Percentiles rank a stretch among this genome's conserved stretches.
Conservation (phyloP, 2,329 filamentous ascomycete genomes). For the Trichoderma atrobrunneum region DNA sequence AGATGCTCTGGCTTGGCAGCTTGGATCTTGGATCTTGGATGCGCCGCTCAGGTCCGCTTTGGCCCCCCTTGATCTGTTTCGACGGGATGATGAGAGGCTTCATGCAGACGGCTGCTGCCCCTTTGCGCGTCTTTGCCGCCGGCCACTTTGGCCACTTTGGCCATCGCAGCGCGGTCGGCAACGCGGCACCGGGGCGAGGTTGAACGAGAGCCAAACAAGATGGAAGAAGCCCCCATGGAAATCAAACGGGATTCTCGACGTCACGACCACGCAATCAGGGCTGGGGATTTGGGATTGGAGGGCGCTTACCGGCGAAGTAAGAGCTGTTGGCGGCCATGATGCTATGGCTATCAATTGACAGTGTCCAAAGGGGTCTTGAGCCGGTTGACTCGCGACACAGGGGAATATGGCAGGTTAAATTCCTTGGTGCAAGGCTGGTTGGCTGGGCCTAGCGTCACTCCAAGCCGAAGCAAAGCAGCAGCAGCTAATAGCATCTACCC, state of each 20-base stretch:
- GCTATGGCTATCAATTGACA: conserved; percentile 13
- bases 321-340: conserved; percentile 19
- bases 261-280: not conserved
- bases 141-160: not conserved
- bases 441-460: conserved; percentile 32
- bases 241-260: not conserved
- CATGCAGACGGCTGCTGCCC: not conserved
- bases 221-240: not conserved
- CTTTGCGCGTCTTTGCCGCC: conserved; percentile 9
- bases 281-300: not conserved
- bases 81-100: not conserved
- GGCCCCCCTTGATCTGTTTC: conserved; percentile 12
- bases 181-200: not conserved
- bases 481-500: not conserved
- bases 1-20: conserved; percentile 6
- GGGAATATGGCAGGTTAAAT: conserved; percentile 29
- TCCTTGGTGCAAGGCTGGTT: conserved; percentile 26
- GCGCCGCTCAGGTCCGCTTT: not conserved
- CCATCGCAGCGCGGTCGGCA: not conserved
- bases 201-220: not conserved
- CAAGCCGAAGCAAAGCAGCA: conserved; percentile 25
- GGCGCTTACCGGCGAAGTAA: conserved; percentile 18
- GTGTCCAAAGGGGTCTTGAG: conserved; percentile 15
- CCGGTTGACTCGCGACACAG: conserved; percentile 12
- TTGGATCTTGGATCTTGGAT: not conserved